Percentiles rank a stretch among this genome's conserved stretches.
Conservation (phyloP, 176 grass and related monocot species). For the Musa acuminata region DNA sequence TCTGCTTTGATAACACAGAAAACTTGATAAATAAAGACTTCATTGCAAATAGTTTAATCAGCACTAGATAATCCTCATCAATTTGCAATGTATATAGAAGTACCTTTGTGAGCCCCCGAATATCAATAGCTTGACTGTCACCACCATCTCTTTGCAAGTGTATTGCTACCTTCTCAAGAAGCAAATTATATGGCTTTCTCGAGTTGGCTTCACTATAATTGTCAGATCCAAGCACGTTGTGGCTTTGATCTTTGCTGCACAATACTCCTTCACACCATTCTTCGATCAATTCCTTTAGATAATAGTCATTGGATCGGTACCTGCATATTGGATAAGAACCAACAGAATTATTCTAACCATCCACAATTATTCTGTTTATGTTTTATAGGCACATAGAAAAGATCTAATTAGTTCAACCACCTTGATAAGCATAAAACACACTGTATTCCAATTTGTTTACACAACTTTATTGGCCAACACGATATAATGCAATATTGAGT, state of each 20-base stretch:
- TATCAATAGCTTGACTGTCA: slow-evolving; percentile 63
- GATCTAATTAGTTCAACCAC: not conserved
- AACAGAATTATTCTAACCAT: not conserved
- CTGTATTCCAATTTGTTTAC: too few species aligned
- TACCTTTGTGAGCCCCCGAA: slow-evolving; percentile 93
- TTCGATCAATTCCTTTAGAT: slow-evolving; percentile 83
- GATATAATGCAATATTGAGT: too few species aligned
- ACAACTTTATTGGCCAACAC: too few species aligned
- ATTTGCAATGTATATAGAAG: not conserved
- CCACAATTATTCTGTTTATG: too few species aligned
- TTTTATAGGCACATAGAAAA: not conserved
- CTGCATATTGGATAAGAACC: slow-evolving; percentile 24
- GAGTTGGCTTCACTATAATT: slow-evolving; percentile 32
- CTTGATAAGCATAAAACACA: not conserved
- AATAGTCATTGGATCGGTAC: slow-evolving; percentile 67
- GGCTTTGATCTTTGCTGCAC: slow-evolving; percentile 37
- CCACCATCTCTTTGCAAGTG: slow-evolving; percentile 77
- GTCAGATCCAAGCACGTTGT: slow-evolving; percentile 13
- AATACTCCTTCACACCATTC: slow-evolving; percentile 98
- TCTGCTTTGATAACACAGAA: not conserved
- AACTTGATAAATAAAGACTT: not conserved
- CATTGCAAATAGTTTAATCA: not conserved
- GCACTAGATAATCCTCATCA: not conserved
- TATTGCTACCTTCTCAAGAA: slow-evolving; percentile 83
- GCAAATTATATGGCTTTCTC: slow-evolving; percentile 44